phyloP scores from a whole-genome alignment of 2,329 filamentous ascomycete species.

The Neobulgaria alba region DNA sequence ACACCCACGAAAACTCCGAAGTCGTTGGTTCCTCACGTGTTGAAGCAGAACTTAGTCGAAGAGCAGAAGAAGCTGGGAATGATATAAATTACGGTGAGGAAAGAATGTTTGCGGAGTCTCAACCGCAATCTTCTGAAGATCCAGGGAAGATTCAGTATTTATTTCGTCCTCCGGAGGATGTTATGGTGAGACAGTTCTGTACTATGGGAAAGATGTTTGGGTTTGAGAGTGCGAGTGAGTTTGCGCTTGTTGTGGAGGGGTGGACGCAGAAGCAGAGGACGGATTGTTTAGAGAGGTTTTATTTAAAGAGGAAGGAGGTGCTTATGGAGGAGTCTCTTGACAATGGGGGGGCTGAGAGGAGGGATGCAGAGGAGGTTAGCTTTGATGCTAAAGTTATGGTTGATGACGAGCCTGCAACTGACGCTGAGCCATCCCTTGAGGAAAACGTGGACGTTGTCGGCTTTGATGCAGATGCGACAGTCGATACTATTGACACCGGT shows the following conservation, averaged over 20 bases:
- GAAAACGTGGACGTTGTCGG: no score
- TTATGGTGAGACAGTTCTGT: conserved; percentile 78
- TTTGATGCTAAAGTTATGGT: not conserved
- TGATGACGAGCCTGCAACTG: not conserved
- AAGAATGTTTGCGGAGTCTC: conserved; percentile 46
- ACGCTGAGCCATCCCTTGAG: no score
- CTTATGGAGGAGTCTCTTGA: conserved; percentile 5
- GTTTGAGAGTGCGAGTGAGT: conserved; percentile 68
- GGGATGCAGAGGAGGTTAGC: not conserved
- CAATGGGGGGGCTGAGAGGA: conserved; percentile 4
- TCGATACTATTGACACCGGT: not conserved
- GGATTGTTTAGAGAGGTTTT: conserved; percentile 73
- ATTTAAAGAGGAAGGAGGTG: conserved; percentile 45
- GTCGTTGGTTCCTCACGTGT: conserved; percentile 87
- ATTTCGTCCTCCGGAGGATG: conserved; percentile 59
- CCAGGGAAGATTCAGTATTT: conserved; percentile 22
- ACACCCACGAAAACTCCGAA: conserved; percentile 94
- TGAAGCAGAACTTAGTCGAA: conserved; percentile 75
- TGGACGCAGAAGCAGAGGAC: conserved; percentile 81
- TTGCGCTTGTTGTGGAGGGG: conserved; percentile 81
- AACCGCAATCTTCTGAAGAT: conserved; percentile 24
- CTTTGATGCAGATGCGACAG: not conserved
- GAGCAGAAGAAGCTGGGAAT: conserved; percentile 41
- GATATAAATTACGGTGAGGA: conserved; percentile 42
- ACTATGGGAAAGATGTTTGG: conserved; percentile 77